Percentiles rank a stretch among this genome's conserved stretches.
Evolutionary conservation across 208 protist genomes (phyloP).

Genomic region (Wallacemonas sp.): DNA sequence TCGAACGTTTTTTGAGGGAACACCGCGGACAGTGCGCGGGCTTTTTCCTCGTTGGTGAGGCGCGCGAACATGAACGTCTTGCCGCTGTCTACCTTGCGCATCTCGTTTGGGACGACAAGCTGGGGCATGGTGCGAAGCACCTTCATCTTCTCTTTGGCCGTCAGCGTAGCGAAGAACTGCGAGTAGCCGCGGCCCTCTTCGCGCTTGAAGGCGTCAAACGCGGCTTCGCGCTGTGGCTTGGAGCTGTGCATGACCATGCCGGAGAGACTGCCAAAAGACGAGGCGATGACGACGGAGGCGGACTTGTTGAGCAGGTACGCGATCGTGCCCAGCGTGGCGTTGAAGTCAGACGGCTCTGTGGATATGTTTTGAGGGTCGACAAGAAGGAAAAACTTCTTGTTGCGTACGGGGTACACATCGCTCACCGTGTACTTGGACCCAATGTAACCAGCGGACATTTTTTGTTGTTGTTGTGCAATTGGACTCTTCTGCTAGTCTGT

Average conservation of each 20-base stretch:
- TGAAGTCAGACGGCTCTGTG: conserved; percentile 42
- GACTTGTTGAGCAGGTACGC: conserved; percentile 55
- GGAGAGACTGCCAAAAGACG: conserved; percentile 59
- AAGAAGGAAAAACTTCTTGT: conserved; percentile 70
- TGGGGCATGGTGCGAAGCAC: conserved; percentile 45
- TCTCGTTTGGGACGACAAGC: conserved; percentile 23
- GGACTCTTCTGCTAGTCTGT: no score
- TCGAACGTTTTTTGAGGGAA: conserved; percentile 52
- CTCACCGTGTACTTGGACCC: conserved; percentile 72
- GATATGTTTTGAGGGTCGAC: conserved; percentile 73
- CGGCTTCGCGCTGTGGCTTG: conserved; percentile 43
- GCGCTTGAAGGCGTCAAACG: conserved; percentile 60
- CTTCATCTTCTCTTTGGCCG: conserved; percentile 48
- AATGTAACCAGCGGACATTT: conserved; percentile 55
- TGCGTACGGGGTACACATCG: conserved; percentile 71
- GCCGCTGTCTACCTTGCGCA: conserved; percentile 34
- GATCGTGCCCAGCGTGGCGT: conserved; percentile 67
- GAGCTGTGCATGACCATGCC: conserved; percentile 54
- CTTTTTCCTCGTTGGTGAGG: conserved; percentile 53
- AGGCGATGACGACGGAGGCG: conserved; percentile 53
- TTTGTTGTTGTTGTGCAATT: conserved; percentile 6
- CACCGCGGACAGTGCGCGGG: conserved; percentile 32
- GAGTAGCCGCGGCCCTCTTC: conserved; percentile 70
- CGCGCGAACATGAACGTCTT: conserved; percentile 60
- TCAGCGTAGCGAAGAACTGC: conserved; percentile 61